Evolutionary conservation across 805 yeast species (phyloP).

Genomic region (Wickerhamiella azyma): DNA sequence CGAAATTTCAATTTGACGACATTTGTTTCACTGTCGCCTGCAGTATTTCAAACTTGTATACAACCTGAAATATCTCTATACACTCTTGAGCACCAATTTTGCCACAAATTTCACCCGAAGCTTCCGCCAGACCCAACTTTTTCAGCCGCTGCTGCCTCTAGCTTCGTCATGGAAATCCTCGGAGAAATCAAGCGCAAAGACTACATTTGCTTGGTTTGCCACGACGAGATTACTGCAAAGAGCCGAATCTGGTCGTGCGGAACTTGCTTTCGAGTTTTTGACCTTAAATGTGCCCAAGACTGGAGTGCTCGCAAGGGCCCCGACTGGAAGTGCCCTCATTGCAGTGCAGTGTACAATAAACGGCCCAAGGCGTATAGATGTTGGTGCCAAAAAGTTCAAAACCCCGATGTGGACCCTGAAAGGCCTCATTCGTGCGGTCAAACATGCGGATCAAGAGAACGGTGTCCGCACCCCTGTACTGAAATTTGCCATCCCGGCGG

Average conservation of each 20-base stretch:
- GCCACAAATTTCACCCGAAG: not conserved
- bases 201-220: slow-evolving; percentile 78
- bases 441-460: slow-evolving; percentile 17
- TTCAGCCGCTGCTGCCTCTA: not conserved
- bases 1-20: no score
- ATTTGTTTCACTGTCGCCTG: no score
- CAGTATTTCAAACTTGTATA: no score
- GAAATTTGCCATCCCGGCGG: slow-evolving; percentile 20
- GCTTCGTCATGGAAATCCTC: slow-evolving; percentile 19
- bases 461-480: slow-evolving; percentile 21
- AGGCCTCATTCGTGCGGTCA: slow-evolving; percentile 21
- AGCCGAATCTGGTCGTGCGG: slow-evolving; percentile 69
- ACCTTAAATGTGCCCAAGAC: slow-evolving; percentile 65
- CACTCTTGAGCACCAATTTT: no score
- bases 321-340: slow-evolving; percentile 19
- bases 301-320: slow-evolving; percentile 64
- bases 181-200: slow-evolving; percentile 51
- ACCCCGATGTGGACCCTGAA: slow-evolving; percentile 7
- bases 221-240: slow-evolving; percentile 56
- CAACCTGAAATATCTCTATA: no score
- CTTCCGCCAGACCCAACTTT: not conserved
- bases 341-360: slow-evolving; percentile 9
- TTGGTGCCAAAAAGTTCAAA: slow-evolving; percentile 17
- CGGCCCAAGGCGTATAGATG: slow-evolving; percentile 12
- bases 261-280: slow-evolving; percentile 71